Evolutionary conservation across 2,329 filamentous ascomycete genomes (phyloP).

Genomic region (Chalaropsis ovoidea): DNA sequence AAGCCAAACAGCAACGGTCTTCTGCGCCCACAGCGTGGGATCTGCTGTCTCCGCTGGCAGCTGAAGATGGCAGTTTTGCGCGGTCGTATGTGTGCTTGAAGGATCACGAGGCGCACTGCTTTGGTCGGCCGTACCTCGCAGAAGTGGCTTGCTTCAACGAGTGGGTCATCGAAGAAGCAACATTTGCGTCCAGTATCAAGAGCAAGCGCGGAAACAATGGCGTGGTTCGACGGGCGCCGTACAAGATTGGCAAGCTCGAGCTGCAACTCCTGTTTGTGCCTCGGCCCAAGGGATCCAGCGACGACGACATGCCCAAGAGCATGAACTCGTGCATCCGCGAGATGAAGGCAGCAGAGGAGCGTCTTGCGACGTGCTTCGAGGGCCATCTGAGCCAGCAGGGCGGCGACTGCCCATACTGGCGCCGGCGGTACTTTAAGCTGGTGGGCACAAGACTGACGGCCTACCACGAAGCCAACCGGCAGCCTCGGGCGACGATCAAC

Average conservation of each 20-base stretch:
- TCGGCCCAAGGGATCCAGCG: slow-evolving; percentile 71
- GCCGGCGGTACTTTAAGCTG: slow-evolving; percentile 92
- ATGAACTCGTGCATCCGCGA: slow-evolving; percentile 95
- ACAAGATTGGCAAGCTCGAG: slow-evolving; percentile 89
- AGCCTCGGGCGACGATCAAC: slow-evolving; percentile 94
- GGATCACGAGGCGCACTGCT: slow-evolving; percentile 81
- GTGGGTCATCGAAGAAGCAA: slow-evolving; percentile 82
- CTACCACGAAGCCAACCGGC: slow-evolving; percentile 88
- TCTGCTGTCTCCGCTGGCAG: slow-evolving; percentile 73
- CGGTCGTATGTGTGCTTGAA: slow-evolving; percentile 88
- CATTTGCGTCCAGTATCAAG: slow-evolving; percentile 75
- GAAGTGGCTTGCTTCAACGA: slow-evolving; percentile 97
- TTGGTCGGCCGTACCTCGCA: slow-evolving; percentile 74
- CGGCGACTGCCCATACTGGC: slow-evolving; percentile 98
- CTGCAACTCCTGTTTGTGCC: slow-evolving; percentile 91
- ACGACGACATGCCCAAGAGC: slow-evolving; percentile 98
- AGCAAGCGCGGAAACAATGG: slow-evolving; percentile 71
- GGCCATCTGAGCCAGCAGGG: slow-evolving; percentile 91
- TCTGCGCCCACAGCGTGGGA: slow-evolving; percentile 70
- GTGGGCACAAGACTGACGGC: slow-evolving; percentile 84
- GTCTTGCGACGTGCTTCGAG: slow-evolving; percentile 69
- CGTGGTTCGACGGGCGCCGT: slow-evolving; percentile 77
- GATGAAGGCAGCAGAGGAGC: slow-evolving; percentile 78
- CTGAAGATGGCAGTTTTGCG: slow-evolving; percentile 85
- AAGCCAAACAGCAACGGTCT: slow-evolving; percentile 51